Percentiles rank a stretch among this genome's conserved stretches.
phyloP scores from a whole-genome alignment of 176 grass and related monocot genomes.

The Saccharum spontaneum region DNA sequence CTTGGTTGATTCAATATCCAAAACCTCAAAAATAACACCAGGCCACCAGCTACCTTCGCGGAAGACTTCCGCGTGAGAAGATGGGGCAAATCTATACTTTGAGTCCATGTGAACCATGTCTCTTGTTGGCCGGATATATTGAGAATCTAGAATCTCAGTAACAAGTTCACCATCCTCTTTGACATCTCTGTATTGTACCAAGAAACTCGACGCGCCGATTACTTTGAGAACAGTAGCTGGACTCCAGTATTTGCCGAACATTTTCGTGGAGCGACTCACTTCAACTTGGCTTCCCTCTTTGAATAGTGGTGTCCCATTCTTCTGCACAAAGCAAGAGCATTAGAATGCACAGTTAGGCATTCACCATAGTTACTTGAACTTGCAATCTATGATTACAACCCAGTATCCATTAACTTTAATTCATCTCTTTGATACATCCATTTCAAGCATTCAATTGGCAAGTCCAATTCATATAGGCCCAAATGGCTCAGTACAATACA shows the following conservation, averaged over 20 bases:
- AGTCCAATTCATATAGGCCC: not conserved
- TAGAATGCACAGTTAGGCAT: not conserved
- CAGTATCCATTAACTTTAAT: not conserved
- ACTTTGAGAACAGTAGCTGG: slow-evolving; percentile 49
- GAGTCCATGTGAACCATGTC: slow-evolving; percentile 17
- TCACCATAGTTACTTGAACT: not conserved
- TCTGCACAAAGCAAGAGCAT: slow-evolving; percentile 17
- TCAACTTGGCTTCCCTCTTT: slow-evolving; percentile 34
- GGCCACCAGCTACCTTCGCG: slow-evolving; percentile 43
- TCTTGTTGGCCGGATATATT: slow-evolving; percentile 34
- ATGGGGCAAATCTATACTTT: slow-evolving; percentile 35
- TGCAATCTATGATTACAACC: not conserved
- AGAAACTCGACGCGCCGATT: slow-evolving; percentile 31
- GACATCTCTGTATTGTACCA: slow-evolving; percentile 30
- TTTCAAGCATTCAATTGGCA: not conserved
- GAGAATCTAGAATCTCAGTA: slow-evolving; percentile 42
- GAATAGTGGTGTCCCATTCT: slow-evolving; percentile 5
- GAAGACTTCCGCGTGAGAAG: slow-evolving; percentile 31
- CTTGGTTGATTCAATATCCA: slow-evolving; percentile 11
- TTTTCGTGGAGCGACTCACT: slow-evolving; percentile 37
- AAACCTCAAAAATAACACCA: slow-evolving; percentile 29
- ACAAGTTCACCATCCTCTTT: not conserved
- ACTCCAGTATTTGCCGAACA: slow-evolving; percentile 26
- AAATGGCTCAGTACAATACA: not conserved
- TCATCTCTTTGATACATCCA: not conserved